Evolutionary conservation across 2,329 filamentous ascomycete genomes (phyloP).

Genomic region (Ophiostoma populinum): DNA sequence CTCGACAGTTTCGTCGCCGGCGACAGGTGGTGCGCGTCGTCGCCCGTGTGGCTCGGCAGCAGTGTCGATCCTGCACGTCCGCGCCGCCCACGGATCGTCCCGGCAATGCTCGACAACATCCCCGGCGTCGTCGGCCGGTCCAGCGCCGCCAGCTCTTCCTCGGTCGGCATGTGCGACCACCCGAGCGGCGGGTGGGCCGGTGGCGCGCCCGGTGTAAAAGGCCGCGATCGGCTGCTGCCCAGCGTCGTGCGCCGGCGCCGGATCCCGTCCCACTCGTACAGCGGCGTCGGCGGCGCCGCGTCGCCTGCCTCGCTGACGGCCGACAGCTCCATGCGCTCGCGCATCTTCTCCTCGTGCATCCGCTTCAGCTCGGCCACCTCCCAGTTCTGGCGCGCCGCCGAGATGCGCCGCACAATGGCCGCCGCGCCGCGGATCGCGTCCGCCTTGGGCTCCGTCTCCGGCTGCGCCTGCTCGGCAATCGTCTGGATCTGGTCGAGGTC

Average conservation of each 20-base stretch:
- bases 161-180: conserved; percentile 67
- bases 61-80: conserved; percentile 26
- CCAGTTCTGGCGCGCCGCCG: conserved; percentile 54
- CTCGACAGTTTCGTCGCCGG: conserved; percentile 25
- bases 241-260: conserved; percentile 46
- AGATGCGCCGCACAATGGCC: conserved; percentile 73
- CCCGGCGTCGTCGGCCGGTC: conserved; percentile 29
- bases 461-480: conserved; percentile 85
- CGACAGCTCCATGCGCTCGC: conserved; percentile 54
- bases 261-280: conserved; percentile 80
- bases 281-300: conserved; percentile 24
- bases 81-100: conserved; percentile 32
- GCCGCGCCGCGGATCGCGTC: conserved; percentile 87
- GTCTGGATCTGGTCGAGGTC: conserved; percentile 91
- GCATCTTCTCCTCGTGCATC: conserved; percentile 59
- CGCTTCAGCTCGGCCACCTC: conserved; percentile 65
- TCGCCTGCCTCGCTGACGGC: conserved; percentile 55
- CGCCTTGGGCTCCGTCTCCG: conserved; percentile 90
- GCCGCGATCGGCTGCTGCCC: conserved; percentile 19
- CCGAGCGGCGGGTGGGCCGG: conserved; percentile 57
- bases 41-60: conserved; percentile 19
- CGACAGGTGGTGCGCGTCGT: conserved; percentile 10
- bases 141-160: conserved; percentile 39
- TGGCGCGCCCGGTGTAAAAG: conserved; percentile 14
- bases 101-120: conserved; percentile 37